Evolutionary conservation across 2,329 filamentous ascomycete genomes (phyloP).

Genomic region (Arachnomyces sp.): DNA sequence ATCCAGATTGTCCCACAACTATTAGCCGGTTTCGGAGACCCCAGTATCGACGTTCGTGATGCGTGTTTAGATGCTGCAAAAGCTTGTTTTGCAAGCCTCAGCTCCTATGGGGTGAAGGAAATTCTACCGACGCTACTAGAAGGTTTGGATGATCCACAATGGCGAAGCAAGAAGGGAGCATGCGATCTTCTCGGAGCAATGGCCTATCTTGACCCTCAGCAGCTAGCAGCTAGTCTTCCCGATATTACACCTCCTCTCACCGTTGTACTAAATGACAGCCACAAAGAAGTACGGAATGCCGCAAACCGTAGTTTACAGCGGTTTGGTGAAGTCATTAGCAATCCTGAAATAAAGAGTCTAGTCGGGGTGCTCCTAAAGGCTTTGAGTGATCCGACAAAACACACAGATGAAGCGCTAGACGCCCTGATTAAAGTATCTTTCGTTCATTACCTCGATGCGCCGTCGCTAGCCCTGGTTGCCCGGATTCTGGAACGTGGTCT

Average conservation of each 20-base stretch:
- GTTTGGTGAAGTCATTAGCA: conserved; percentile 96
- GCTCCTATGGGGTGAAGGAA: conserved; percentile 91
- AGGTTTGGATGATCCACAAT: conserved; percentile 89
- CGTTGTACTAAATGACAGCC: conserved; percentile 88
- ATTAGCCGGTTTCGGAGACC: conserved; percentile 80
- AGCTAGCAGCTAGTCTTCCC: conserved; percentile 82
- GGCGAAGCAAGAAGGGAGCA: conserved; percentile 97
- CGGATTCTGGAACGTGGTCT: conserved; percentile 91
- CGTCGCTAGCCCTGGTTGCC: conserved; percentile 87
- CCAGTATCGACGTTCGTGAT: conserved; percentile 80
- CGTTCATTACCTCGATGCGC: conserved; percentile 95
- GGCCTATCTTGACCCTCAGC: conserved; percentile 95
- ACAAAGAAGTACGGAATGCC: conserved; percentile 88
- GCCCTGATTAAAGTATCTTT: conserved; percentile 97
- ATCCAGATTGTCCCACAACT: conserved; percentile 92
- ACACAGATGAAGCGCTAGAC: conserved; percentile 91
- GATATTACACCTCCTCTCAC: conserved; percentile 96
- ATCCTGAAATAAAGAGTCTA: conserved; percentile 90
- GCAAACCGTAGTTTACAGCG: conserved; percentile 95
- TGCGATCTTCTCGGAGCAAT: conserved; percentile 95
- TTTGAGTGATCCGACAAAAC: conserved; percentile 92
- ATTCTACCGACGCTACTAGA: conserved; percentile 86
- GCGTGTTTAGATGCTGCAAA: conserved; percentile 90
- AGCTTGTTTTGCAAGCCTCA: conserved; percentile 85
- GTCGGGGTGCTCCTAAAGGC: conserved; percentile 91